Conservation (phyloP, 306 rosid species). For the Coriaria nepalensis region DNA sequence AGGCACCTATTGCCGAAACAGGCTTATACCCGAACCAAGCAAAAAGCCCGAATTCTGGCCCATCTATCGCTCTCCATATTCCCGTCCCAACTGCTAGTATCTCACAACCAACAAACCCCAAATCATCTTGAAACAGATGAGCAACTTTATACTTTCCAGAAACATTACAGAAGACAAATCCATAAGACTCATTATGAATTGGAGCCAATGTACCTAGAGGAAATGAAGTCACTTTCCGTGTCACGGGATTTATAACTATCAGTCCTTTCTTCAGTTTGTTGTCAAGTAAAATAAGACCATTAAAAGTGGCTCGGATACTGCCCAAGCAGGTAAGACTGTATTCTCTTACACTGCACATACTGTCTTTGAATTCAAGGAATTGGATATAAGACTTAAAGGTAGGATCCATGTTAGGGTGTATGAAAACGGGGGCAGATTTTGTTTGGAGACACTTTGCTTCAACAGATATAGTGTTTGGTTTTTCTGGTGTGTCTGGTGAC, state of each 20-base stretch:
- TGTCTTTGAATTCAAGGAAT: constrained; percentile 23
- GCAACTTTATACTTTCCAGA: constrained; percentile 29
- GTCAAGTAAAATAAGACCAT: constrained; percentile 38
- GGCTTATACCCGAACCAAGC: constrained; percentile 24
- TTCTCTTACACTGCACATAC: constrained; percentile 14
- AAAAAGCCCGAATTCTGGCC: constrained; percentile 31
- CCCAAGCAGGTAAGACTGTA: constrained; percentile 27
- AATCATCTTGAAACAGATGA: constrained; percentile 34
- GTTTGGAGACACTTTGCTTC: constrained; percentile 18
- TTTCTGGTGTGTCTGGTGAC: constrained; percentile 3
- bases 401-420: constrained; percentile 5
- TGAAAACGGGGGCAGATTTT: constrained; percentile 15
- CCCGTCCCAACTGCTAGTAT: constrained; percentile 15
- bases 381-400: constrained; percentile 10
- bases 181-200: constrained; percentile 25
- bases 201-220: constrained; percentile 29
- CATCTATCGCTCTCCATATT: constrained; percentile 31
- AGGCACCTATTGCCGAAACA: constrained; percentile 32
- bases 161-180: constrained; percentile 16
- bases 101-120: constrained; percentile 26
- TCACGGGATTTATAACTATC: constrained; percentile 37
- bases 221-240: constrained; percentile 28
- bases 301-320: constrained; percentile 29
- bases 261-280: constrained; percentile 29
- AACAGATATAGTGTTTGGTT: constrained; percentile 21